phyloP scores from a whole-genome alignment of 139 green algal species.

The Closterium sp. region DNA sequence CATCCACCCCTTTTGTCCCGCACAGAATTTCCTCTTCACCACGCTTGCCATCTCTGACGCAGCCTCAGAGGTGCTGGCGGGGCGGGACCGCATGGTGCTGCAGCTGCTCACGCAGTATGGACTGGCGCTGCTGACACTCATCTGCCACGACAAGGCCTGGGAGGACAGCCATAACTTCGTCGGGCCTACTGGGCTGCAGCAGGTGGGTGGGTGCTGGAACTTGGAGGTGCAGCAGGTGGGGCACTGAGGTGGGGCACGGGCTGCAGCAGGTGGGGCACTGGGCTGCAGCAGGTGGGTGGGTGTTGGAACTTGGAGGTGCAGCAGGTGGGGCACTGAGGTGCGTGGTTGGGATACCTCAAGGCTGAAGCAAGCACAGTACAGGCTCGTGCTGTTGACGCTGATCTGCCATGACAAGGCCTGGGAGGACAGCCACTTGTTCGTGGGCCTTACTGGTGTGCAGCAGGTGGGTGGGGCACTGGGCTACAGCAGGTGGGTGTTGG shows the following conservation, averaged over 20 bases:
- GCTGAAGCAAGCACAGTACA: too few relatives aligned
- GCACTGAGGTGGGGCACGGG: too few relatives aligned
- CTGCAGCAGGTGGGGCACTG: neutral
- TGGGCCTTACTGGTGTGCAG: slow-evolving; percentile 14
- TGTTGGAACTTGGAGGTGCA: neutral
- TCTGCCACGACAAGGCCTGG: slow-evolving; percentile 23
- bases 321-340: neutral
- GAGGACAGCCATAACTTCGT: slow-evolving; percentile 22
- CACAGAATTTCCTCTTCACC: slow-evolving; percentile 18
- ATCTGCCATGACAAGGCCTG: too few relatives aligned
- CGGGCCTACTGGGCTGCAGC: slow-evolving; percentile 21
- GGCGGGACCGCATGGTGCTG: slow-evolving; percentile 26
- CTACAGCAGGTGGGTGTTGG: too few relatives aligned
- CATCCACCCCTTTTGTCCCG: neutral
- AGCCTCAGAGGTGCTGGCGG: slow-evolving; percentile 18
- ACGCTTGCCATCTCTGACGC: neutral
- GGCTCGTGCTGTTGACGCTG: too few relatives aligned
- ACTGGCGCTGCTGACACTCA: slow-evolving; percentile 28
- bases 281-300: slow-evolving; percentile 29
- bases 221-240: neutral
- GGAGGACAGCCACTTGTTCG: too few relatives aligned
- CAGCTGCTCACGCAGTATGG: slow-evolving; percentile 40
- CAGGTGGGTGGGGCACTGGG: slow-evolving; percentile 20
- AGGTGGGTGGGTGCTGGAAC: neutral
- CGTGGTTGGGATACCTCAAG: too few relatives aligned